Conservation (phyloP, 805 yeast genomes). For the Suhomyces prunicola region DNA sequence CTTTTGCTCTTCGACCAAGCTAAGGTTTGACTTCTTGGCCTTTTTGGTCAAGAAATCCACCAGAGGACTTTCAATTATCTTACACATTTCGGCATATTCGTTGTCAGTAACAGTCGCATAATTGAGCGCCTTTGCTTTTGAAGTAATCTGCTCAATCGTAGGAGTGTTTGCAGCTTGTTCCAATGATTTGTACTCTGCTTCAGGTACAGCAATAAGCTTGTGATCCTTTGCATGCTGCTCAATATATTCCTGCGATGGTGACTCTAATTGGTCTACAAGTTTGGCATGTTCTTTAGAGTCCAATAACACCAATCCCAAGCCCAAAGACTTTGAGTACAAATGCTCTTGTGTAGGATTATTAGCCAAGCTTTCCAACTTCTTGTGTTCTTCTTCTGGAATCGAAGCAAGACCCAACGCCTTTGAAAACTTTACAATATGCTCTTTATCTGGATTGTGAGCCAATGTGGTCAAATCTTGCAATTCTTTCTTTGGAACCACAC, state of each 20-base stretch:
- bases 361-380: constrained; percentile 14
- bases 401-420: constrained; percentile 10
- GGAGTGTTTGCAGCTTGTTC: constrained; percentile 9
- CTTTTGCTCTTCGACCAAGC: constrained; percentile 8
- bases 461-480: constrained; percentile 2
- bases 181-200: constrained; percentile 12
- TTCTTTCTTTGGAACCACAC: constrained; percentile 6
- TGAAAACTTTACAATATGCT: constrained; percentile 4
- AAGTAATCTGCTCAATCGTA: constrained; percentile 5
- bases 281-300: constrained; percentile 9
- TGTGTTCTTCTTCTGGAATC: constrained; percentile 1
- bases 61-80: constrained; percentile 17
- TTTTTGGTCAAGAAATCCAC: constrained; percentile 16
- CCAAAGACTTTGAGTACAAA: constrained; percentile 5
- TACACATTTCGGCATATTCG: constrained; percentile 4
- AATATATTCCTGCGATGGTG: constrained; percentile 29
- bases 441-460: constrained; percentile 8
- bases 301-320: not conserved
- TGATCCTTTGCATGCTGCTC: constrained; percentile 26
- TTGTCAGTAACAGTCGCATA: constrained; percentile 3
- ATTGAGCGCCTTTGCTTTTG: not conserved
- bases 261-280: constrained; percentile 11
- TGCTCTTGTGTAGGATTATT: constrained; percentile 12
- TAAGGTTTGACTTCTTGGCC: constrained; percentile 7
- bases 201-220: constrained; percentile 13